Evolutionary conservation across 192 early-diverging fungal species (phyloP).

Genomic region (Coemansia guatemalensis): DNA sequence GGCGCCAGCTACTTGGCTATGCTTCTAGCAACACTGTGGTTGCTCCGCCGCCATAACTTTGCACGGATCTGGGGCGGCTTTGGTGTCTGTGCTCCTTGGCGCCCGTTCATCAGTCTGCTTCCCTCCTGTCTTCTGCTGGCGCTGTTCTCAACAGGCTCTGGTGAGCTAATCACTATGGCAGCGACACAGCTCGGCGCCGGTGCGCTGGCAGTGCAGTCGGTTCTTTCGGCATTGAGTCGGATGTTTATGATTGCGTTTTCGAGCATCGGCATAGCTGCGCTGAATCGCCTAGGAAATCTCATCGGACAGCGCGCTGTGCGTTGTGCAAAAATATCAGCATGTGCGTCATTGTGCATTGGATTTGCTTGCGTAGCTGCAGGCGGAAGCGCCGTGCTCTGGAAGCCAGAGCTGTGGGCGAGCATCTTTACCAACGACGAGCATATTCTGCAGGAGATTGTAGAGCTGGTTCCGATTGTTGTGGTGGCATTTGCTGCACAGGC

Average conservation of each 20-base stretch:
- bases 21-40: slow-evolving; percentile 55
- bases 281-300: slow-evolving; percentile 80
- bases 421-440: slow-evolving; percentile 53
- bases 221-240: slow-evolving; percentile 69
- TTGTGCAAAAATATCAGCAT: slow-evolving; percentile 36
- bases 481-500: slow-evolving; percentile 20
- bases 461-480: slow-evolving; percentile 25
- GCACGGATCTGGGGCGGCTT: slow-evolving; percentile 30
- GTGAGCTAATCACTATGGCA: slow-evolving; percentile 69
- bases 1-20: slow-evolving; percentile 61
- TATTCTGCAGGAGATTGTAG: slow-evolving; percentile 8
- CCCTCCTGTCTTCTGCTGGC: slow-evolving; percentile 31
- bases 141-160: slow-evolving; percentile 48
- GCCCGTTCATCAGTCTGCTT: slow-evolving; percentile 30
- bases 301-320: slow-evolving; percentile 54
- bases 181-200: slow-evolving; percentile 78
- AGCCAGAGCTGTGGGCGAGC: slow-evolving; percentile 39
- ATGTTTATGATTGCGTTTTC: slow-evolving; percentile 71
- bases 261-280: slow-evolving; percentile 70
- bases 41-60: slow-evolving; percentile 39
- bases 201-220: slow-evolving; percentile 75
- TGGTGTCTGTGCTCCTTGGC: slow-evolving; percentile 33
- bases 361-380: slow-evolving; percentile 22
- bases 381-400: slow-evolving; percentile 30
- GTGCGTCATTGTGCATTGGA: slow-evolving; percentile 21